Evolutionary conservation across 257 asterid genomes (phyloP), one percentile per base, ranked within the genome.

Genomic region (Penstemon newberryi): DNA sequence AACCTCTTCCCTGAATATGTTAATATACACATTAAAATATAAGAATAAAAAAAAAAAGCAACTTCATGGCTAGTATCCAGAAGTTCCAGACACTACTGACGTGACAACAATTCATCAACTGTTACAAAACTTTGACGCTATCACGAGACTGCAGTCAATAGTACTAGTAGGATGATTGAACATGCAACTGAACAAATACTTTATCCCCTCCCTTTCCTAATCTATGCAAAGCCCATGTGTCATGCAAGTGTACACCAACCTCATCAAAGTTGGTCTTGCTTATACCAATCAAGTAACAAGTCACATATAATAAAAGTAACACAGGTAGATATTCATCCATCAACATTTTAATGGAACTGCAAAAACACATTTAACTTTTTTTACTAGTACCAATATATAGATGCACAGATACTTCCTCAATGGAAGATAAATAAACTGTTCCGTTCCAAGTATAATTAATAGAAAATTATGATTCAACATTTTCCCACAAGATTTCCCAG

Each of bases 1-100:
- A 8, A 94, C 99, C 77, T 94, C 99, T 73, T 94, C 99, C 99
- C 99, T 94, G 88, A 54, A 65, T 42, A 66, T 67, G 74, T 67
- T 40, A 62, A 33, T 63, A 53, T 13, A 25, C 33, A 2, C 43
- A 60, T 74, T 66, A 62, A 60, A 25, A 25, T 25, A 25, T 25
- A 25, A 4, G 61, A 12, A 67, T 56, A 69, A 7, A 56, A 49
- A 61, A 61, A 25, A 65, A 33, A 56, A 54, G 40, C 43, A 56
- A 15, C 18, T 53, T 70, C 46, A 18, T 10, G 36, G 37, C 4
- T 60, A 33, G 50, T 56, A 65, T 49, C 18, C 47, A 51, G 6
- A 62, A 64, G 46, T 57, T 50, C 19, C 59, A 54, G 33, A 13
- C 13, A 49, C 13, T 6, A 40, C 8, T 53, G 12, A 12, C 40